Evolutionary conservation across 108 stramenopile genomes (phyloP), one percentile per base, ranked within the genome.

Genomic region (Cyclotella kingstonii): DNA sequence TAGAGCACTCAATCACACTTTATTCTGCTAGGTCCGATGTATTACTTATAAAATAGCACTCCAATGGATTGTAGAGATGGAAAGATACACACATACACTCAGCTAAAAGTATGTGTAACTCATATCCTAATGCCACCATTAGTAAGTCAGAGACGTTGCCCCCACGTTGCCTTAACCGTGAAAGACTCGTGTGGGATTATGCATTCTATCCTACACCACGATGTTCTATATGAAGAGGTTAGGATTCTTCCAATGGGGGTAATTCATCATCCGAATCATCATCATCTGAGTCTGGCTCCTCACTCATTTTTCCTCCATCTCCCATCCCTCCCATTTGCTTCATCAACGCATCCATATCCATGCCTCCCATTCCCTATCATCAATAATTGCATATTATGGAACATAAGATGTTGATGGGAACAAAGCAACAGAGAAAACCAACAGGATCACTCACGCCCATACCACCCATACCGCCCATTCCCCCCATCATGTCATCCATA

Each of bases 231-330:
- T 7, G 11, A 36, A 9, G 35, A 40, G 6, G 21, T 17, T 50
- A 57, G 31, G 48, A 38, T 51, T 76, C 61, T 55, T 93, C 88
- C 57, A 93, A 70, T 18, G 87, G 86, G 0, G 91, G 91, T 54
- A 93, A 58, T 65, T 90, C 91, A 55, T 86, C 87, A 56, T 83
- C 85, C 21, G 75, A 82, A 21, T 74, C 86, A 47, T 84, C 90
- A 44, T 81, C 86, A 44, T 83, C 88, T 59, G 41, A 58, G 11
- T 54, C 83, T 12, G 29, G 77, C 60, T 68, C 61, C 15, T 34
- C 76, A 2, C 66, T 76, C 63, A 64, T 65, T 34, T n/a, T n/a
- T n/a, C 39, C 70, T 31, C 69, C 70, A 28, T 54, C 80, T 43
- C 79, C 81, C 85, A 87, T 90, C 22, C 31, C 56, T 15, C 82